Base-by-base conservation (phyloP, 257 asterid genomes). In the Avicennia marina region DNA sequence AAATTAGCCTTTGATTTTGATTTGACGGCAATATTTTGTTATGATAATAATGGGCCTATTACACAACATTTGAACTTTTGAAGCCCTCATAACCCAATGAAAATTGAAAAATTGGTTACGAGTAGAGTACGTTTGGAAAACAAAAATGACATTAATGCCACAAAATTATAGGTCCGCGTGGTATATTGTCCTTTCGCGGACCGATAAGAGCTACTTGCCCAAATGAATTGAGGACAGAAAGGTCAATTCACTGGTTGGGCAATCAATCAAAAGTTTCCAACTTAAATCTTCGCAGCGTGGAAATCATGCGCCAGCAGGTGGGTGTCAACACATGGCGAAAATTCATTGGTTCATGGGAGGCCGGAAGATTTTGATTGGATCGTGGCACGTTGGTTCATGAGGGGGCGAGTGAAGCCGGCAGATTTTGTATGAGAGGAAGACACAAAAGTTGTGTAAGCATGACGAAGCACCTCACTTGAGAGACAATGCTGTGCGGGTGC, bases 381-480 rank as follows among this genome's bases (percentile, higher is more conserved):
- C 36, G 0, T 26, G 4, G 20, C 9, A 1, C 18, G 9, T 39
- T 11, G 20, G 46, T 38, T 4, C 49, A 40, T 12, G 13, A 46
- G 29, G 7, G 11, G 55, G 61, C 20, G 63, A 26, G 69, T 62
- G 63, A 56, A 20, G 32, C 8, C 6, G 31, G 33, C 12, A 11
- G 18, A 34, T 10, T 29, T 3, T 3, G 3, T 7, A 29, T 29
- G 33, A n/a, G n/a, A n/a, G n/a, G 45, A 55, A 48, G 44, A 64
- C 66, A 73, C 79, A 64, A 65, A 65, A 15, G 10, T 41, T 42
- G 67, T 36, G 54, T 20, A 32, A 39, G 48, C 36, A 49, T 31
- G 32, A 7, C 39, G 43, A 48, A 29, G 48, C 70, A 69, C 40
- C 31, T 52, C 76, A 69, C 70, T 56, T 74, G 79, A 74, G 34